Evolutionary conservation across 106 monocot genomes (phyloP), one percentile per base, ranked within the genome.

Genomic region (Allium fistulosum): DNA sequence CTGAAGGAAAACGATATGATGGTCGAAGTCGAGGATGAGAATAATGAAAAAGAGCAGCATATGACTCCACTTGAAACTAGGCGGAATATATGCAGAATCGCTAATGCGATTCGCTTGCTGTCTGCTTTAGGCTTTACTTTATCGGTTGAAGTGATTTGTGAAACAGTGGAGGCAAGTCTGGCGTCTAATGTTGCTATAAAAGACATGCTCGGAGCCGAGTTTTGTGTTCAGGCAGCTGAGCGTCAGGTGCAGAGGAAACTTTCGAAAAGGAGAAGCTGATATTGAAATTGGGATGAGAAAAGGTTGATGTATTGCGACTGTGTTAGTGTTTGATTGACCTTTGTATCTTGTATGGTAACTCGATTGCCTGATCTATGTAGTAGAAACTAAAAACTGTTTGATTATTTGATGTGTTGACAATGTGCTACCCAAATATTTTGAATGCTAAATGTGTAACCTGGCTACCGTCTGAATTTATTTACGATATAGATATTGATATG

Each of bases 181-280:
- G 72, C 81, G 2, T 71, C 72, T 7, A 80, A 83, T 67, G 9
- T 81, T 2, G 77, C 75, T 15, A 85, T 90, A 62, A 83, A 85
- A 37, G 93, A 93, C 73, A 93, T 99, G 87, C 81, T 99, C 8
- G 84, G 77, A 9, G 75, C 82, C 0, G 99, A 99, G 69, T 99
- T 99, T 74, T 85, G 78, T 76, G 90, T 99, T 7, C 90, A 85
- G 85, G 85, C 87, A 1, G 90, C 85, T 10, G 92, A 99, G 72
- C 80, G 77, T 37, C 93, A 99, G 76, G 93, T 84, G 11, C 74
- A 80, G 58, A 83, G 83, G 52, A 76, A 93, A 57, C 70, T 62
- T 67, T 77, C 84, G 10, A 68, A 68, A 51, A 68, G 68, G 68
- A 68, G 13, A 68, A 68, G 68, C 17, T 66, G 51, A 66, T 66